Percentiles rank a stretch among this genome's conserved stretches.
Conservation (phyloP, 495 filamentous ascomycete genomes). For the Alectoria sarmentosa region DNA sequence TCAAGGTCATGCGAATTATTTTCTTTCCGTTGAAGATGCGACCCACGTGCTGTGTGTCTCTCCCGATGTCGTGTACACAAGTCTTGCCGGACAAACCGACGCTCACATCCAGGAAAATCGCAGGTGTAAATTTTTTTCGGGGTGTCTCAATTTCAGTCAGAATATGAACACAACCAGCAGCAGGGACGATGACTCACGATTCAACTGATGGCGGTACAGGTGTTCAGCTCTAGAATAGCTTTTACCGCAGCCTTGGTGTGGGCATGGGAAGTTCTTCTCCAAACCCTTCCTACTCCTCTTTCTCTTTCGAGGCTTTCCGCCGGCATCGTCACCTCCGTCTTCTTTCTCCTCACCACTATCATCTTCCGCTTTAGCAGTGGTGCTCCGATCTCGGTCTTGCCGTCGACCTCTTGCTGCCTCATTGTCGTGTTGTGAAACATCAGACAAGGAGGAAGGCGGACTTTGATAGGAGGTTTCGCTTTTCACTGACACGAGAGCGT, state of each 20-base stretch:
- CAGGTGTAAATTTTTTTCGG: conserved; percentile 96
- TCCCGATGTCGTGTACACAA: conserved; percentile 90
- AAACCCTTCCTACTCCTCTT: conserved; percentile 76
- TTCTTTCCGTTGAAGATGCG: conserved; percentile 89
- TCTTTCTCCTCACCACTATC: conserved; percentile 30
- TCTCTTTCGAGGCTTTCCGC: conserved; percentile 54
- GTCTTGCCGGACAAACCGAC: conserved; percentile 90
- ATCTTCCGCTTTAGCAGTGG: conserved; percentile 28
- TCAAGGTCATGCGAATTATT: conserved; percentile 32
- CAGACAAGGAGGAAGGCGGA: conserved; percentile 25
- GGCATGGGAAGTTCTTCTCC: conserved; percentile 94
- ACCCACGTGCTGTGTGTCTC: conserved; percentile 91
- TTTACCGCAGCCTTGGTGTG: conserved; percentile 84
- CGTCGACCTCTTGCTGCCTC: conserved; percentile 24
- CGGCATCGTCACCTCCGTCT: conserved; percentile 27
- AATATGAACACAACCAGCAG: neutral
- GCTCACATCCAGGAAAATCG: conserved; percentile 85
- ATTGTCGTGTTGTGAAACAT: conserved; percentile 24
- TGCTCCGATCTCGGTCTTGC: conserved; percentile 25
- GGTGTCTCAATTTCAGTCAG: conserved; percentile 42
- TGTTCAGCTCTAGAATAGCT: conserved; percentile 96
- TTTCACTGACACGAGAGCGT: conserved; percentile 19
- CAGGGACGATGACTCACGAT: conserved; percentile 53
- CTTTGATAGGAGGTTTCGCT: conserved; percentile 26
- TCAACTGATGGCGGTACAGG: conserved; percentile 92